A percentile compares a stretch with the other conserved stretches of the same genome.
phyloP scores from a whole-genome alignment of 352 stramenopile genomes.

The Phytopythium helicoides region DNA sequence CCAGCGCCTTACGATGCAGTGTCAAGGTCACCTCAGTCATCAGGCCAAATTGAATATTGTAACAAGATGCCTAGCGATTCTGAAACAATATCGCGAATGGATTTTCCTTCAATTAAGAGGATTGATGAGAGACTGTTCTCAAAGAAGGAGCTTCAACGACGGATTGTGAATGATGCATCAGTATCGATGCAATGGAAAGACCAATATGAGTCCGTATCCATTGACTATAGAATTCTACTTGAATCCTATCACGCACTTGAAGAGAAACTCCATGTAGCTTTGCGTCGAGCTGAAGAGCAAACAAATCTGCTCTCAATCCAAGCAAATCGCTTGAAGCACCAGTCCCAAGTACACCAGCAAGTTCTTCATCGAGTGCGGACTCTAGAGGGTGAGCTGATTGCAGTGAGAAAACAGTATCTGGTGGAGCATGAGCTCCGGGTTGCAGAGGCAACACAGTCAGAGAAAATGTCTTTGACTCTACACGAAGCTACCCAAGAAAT shows the following conservation, averaged over 20 bases:
- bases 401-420: slow-evolving; percentile 35
- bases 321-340: slow-evolving; percentile 40
- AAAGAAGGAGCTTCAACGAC: neutral
- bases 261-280: slow-evolving; percentile 51
- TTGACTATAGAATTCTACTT: slow-evolving; percentile 25
- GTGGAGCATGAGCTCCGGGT: slow-evolving; percentile 51
- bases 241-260: slow-evolving; percentile 33
- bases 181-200: slow-evolving; percentile 20
- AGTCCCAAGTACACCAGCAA: slow-evolving; percentile 60
- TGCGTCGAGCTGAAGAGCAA: slow-evolving; percentile 61
- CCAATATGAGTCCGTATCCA: slow-evolving; percentile 19
- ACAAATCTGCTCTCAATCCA: slow-evolving; percentile 65
- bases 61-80: neutral
- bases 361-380: slow-evolving; percentile 41
- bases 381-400: slow-evolving; percentile 42
- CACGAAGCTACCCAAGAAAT: slow-evolving; percentile 51
- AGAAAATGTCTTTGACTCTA: slow-evolving; percentile 48
- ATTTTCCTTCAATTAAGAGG: neutral
- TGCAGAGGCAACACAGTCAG: slow-evolving; percentile 51
- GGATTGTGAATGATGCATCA: slow-evolving; percentile 12
- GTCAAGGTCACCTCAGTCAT: too few relatives aligned
- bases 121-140: slow-evolving; percentile 5
- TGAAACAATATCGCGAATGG: neutral
- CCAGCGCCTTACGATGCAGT: too few relatives aligned
- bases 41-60: too few relatives aligned